These are phyloP conservation scores for Fusarium sp. DNA, from an alignment of 2,329 filamentous ascomycete genomes.

Conservation along the genomic window DNA sequence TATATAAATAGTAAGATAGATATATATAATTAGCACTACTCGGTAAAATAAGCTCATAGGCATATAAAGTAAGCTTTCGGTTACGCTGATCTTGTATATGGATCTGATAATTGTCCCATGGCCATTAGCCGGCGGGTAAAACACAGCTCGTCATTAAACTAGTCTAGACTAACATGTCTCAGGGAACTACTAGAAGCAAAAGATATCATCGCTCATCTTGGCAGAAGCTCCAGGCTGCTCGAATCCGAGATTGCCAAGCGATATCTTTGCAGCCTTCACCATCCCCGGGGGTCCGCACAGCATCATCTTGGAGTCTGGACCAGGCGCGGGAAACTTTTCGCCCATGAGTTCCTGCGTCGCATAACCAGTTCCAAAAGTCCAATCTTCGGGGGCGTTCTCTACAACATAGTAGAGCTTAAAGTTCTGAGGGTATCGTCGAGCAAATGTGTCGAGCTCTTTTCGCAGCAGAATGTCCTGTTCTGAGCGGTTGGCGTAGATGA, in stretches of 20 bases:
- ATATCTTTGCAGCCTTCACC: slow-evolving; percentile 66
- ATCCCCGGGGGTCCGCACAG: slow-evolving; percentile 71
- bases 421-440: slow-evolving; percentile 61
- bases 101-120: background rate
- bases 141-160: background rate
- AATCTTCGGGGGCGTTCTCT: slow-evolving; percentile 57
- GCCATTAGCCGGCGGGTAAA: background rate
- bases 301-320: slow-evolving; percentile 62
- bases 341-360: slow-evolving; percentile 63
- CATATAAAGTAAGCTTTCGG: slow-evolving; percentile 11
- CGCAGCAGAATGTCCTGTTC: slow-evolving; percentile 70
- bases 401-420: slow-evolving; percentile 68
- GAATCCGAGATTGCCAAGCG: slow-evolving; percentile 61
- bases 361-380: slow-evolving; percentile 61
- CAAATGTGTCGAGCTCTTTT: slow-evolving; percentile 65
- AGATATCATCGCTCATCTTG: slow-evolving; percentile 66
- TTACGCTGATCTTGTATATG: slow-evolving; percentile 12
- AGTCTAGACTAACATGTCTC: background rate
- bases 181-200: slow-evolving; percentile 59
- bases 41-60: slow-evolving; percentile 39
- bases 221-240: slow-evolving; percentile 60
- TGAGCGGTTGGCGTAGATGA: slow-evolving; percentile 69
- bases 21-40: too few species aligned
- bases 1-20: too few species aligned
- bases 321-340: slow-evolving; percentile 59